Evolutionary conservation across 2,329 filamentous ascomycete species (phyloP), one percentile per base, ranked within the genome.

Genomic region (Parafenestella ontariensis): DNA sequence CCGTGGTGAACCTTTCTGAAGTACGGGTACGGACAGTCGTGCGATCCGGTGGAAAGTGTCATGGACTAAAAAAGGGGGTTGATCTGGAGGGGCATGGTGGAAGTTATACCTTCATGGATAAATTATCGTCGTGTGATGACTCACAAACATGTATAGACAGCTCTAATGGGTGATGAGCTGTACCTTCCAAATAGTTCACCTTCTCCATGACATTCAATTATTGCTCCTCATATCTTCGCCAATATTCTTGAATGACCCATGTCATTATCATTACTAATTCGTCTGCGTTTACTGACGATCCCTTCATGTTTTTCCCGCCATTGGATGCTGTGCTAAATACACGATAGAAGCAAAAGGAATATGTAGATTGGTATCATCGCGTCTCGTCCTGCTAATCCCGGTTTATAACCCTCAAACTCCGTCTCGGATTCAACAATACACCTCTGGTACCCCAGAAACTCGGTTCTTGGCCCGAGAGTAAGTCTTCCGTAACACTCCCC

Each of bases 401-500:
- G 71, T 91, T 91, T 20, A 90, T 87, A 31, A 91, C 87, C 66
- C 87, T 79, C 76, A 91, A 76, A 65, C 87, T 90, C 67, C 88
- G 78, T 66, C 87, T 80, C 20, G 88, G 88, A 56, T 87, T 88
- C 74, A 91, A 73, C 65, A 90, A 76, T 24, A 90, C 87, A 45
- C 83, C 76, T 49, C 59, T 72, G n/a, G 75, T 70, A 1, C 79
- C 89, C 72, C 89, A 86, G 75, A 91, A 92, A 53, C 83, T 89
- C 55, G 89, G 89, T 71, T 91, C 87, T 56, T 87, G 81, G 0
- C 84, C 85, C 3, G 78, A 80, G 15, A 89, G 66, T 58, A 90
- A 66, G 64, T 88, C 85, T 51, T 87, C 85, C 34, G 76, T 78
- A 53, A 80, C 81, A 56, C 80, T 83, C n/a, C 70, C 76, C 7